phyloP scores from a whole-genome alignment of 208 protist species.

The Wallacemonas collosoma region DNA sequence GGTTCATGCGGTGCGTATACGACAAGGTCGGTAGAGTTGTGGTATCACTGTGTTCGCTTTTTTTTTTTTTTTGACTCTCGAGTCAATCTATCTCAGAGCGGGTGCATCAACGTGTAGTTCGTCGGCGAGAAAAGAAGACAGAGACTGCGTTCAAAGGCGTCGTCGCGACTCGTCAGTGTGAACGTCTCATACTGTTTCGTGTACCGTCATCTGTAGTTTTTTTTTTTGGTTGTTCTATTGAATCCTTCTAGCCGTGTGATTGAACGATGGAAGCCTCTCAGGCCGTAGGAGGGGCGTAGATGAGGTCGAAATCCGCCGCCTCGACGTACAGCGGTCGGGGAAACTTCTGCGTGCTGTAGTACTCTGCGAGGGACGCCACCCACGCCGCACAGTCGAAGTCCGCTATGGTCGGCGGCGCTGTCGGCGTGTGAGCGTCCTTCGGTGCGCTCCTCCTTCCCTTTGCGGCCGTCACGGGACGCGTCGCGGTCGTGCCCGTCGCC shows the following conservation, averaged over 20 bases:
- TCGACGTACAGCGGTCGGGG: conserved; percentile 50
- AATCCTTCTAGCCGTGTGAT: too few relatives aligned
- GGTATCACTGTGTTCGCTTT: too few relatives aligned
- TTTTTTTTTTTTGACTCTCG: too few relatives aligned
- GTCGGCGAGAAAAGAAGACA: conserved; percentile 5
- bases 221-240: not conserved
- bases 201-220: not conserved
- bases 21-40: too few relatives aligned
- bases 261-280: not conserved
- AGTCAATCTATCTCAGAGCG: too few relatives aligned
- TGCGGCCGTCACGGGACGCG: not conserved
- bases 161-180: too few relatives aligned
- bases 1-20: too few relatives aligned
- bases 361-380: conserved; percentile 33
- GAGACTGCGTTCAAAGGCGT: not conserved
- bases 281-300: conserved; percentile 33
- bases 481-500: not conserved
- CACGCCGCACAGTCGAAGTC: conserved; percentile 35
- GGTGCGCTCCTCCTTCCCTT: not conserved
- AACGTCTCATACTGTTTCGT: not conserved
- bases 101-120: too few relatives aligned
- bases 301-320: conserved; percentile 44
- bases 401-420: not conserved
- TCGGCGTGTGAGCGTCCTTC: not conserved
- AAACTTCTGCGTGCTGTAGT: conserved; percentile 37